Evolutionary conservation across 257 asterid species (phyloP).

Genomic region (Eustoma russellianum): DNA sequence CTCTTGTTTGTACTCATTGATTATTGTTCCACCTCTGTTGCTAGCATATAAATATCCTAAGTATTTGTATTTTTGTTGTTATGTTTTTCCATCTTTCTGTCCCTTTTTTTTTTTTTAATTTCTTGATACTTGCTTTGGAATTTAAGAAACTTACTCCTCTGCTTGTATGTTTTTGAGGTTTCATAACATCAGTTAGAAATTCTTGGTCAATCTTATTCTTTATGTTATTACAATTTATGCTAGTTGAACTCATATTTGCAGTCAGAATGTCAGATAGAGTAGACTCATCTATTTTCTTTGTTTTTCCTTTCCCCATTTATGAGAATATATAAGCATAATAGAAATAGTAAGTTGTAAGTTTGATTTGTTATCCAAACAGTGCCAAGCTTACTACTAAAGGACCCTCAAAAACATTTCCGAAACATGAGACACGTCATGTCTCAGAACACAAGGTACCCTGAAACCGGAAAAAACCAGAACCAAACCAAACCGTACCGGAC

Average conservation of each 20-base stretch:
- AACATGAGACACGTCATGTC: slow-evolving; percentile 65
- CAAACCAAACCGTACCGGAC: too few species aligned
- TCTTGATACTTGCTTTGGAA: background rate
- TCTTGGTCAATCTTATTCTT: background rate
- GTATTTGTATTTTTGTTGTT: background rate
- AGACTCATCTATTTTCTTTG: too few species aligned
- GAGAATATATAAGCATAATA: too few species aligned
- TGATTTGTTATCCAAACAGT: slow-evolving; percentile 25
- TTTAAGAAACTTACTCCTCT: background rate
- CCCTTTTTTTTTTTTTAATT: background rate
- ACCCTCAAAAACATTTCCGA: slow-evolving; percentile 58
- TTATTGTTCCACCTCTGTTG: background rate
- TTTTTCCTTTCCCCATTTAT: too few species aligned
- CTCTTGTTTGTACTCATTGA: too few species aligned
- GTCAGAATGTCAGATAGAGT: too few species aligned
- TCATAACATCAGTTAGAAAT: background rate
- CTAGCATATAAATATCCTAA: background rate
- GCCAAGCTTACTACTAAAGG: slow-evolving; percentile 46
- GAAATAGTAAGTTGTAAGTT: too few species aligned
- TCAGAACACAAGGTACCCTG: slow-evolving; percentile 83
- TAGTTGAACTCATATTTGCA: too few species aligned
- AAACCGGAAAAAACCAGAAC: too few species aligned
- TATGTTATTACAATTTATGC: too few species aligned
- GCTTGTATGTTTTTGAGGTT: background rate
- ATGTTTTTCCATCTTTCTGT: background rate